Evolutionary conservation across 371 early-diverging fungal genomes (phyloP).

Genomic region (Sporodiniella umbellata): DNA sequence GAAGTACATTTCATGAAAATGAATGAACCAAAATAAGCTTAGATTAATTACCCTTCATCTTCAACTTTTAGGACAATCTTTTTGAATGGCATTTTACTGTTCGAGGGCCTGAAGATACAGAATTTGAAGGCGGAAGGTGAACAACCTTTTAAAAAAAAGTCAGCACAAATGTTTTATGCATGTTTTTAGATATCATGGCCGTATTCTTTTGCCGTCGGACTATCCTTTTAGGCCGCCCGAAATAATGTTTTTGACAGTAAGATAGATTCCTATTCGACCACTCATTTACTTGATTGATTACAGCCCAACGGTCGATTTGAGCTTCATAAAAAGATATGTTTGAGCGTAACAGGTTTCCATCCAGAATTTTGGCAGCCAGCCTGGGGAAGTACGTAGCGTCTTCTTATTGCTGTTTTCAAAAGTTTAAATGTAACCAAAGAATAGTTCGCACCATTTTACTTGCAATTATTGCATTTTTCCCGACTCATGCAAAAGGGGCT

Average conservation of each 20-base stretch:
- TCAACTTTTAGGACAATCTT: conserved; percentile 62
- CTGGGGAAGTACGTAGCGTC: conserved; percentile 74
- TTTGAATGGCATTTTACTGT: conserved; percentile 96
- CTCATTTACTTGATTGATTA: not conserved
- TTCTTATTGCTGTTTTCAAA: no score
- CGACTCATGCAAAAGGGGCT: conserved; percentile 74
- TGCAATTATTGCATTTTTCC: conserved; percentile 79
- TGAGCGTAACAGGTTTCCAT: conserved; percentile 90
- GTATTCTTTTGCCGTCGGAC: conserved; percentile 77
- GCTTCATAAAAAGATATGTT: conserved; percentile 86
- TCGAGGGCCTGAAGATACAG: conserved; percentile 82
- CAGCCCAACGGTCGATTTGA: conserved; percentile 91
- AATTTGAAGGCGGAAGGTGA: conserved; percentile 82
- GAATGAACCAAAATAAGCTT: not conserved
- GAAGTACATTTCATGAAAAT: conserved; percentile 43
- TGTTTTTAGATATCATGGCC: conserved; percentile 67
- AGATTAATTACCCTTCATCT: not conserved
- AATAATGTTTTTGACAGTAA: conserved; percentile 83
- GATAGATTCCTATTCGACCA: not conserved
- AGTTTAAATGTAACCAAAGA: not conserved
- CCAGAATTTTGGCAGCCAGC: conserved; percentile 95
- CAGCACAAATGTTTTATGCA: not conserved
- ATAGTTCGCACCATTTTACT: conserved; percentile 81
- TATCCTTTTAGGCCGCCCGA: conserved; percentile 95
- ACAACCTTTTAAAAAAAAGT: not conserved